Evolutionary conservation across 2,329 filamentous ascomycete genomes (phyloP), one percentile per base, ranked within the genome.

Genomic region (Bisporella sp.): DNA sequence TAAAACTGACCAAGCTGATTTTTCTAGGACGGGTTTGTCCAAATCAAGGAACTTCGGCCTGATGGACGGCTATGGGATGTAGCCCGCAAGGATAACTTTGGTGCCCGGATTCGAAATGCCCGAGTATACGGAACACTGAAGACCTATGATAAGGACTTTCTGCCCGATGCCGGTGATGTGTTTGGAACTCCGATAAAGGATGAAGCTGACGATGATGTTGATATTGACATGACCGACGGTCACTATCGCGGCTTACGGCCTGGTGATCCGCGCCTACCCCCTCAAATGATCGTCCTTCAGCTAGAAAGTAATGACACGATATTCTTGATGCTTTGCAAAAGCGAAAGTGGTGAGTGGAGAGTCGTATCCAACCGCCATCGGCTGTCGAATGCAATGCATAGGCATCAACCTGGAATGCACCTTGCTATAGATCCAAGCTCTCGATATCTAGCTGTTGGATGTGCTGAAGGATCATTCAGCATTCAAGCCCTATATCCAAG

Each of bases 351-450:
- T 21, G 45, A 43, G 9, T 52, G 61, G 35, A 51, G 56, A 41
- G 59, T 65, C 33, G 41, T 82, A 48, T 75, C 79, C 4, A 74
- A 85, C 29, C 79, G 81, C n/a, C 73, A 72, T 31, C 77, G 77
- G 59, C 68, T 72, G 48, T 71, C 73, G 51, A 68, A 74, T 65
- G 65, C 76, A 64, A 68, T 77, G 66, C 69, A 78, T 66, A 71
- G 82, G 30, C 48, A 61, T 31, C 62, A 71, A 72, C 83, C 69
- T 60, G 84, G 72, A 62, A 87, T 74, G 54, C 77, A 82, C 54
- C 72, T 96, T 50, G 83, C 87, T 11, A 78, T 95, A 41, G 90
- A 97, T 63, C 87, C 88, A 11, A 82, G 81, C 66, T 89, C 79
- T 51, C 77, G 74, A 9, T 84, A 81, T 57, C 67, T 84, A 62